Conservation (phyloP, 345 rosid species). For the Euphorbia tirucalli region DNA sequence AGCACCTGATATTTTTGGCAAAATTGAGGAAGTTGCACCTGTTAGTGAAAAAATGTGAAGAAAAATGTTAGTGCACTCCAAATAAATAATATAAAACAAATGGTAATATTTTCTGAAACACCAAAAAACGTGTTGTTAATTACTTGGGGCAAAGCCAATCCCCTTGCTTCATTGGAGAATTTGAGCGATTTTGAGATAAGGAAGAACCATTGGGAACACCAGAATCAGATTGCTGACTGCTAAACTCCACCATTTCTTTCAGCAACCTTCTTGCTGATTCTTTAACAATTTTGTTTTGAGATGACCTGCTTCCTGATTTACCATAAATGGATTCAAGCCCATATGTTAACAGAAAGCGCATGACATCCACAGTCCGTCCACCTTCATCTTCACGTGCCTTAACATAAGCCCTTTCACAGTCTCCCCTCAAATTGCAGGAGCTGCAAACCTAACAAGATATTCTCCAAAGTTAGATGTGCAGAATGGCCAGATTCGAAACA, state of each 20-base stretch:
- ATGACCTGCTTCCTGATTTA: constrained; percentile 53
- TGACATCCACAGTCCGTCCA: constrained; percentile 75
- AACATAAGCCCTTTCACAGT: constrained; percentile 81
- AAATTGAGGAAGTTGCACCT: constrained; percentile 87
- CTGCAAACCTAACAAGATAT: constrained; percentile 68
- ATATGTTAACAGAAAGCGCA: constrained; percentile 68
- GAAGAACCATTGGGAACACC: constrained; percentile 17
- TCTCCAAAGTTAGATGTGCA: constrained; percentile 11
- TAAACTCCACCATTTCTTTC: constrained; percentile 53
- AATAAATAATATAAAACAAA: neutral
- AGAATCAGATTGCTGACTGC: constrained; percentile 37
- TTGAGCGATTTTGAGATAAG: constrained; percentile 6
- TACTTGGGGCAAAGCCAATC: constrained; percentile 88
- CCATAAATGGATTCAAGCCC: constrained; percentile 55
- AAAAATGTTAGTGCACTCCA: neutral
- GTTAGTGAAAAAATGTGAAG: constrained; percentile 3
- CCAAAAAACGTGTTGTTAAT: constrained; percentile 2
- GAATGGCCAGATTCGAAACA: neutral
- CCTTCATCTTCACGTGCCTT: constrained; percentile 62
- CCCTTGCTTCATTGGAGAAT: constrained; percentile 55
- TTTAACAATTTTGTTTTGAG: constrained; percentile 56
- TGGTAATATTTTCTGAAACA: neutral
- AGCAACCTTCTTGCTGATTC: constrained; percentile 65
- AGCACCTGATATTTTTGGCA: constrained; percentile 75
- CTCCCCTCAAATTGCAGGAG: constrained; percentile 79